Percentiles rank a stretch among this genome's conserved stretches.
phyloP scores from a whole-genome alignment of 73 alveolate genomes.

The Tetrahymena thermophila region DNA sequence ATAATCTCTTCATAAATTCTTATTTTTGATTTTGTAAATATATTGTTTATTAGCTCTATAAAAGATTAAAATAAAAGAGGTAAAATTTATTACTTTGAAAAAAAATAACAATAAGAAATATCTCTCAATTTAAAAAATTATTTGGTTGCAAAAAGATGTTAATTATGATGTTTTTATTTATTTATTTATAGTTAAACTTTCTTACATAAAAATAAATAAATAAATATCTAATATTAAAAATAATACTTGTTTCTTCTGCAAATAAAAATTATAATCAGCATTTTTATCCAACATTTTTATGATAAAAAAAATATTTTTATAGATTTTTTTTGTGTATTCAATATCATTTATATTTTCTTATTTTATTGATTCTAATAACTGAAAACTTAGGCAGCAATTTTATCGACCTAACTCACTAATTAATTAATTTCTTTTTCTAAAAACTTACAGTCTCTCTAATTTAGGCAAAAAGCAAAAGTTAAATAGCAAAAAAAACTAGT shows the following conservation, averaged over 20 bases:
- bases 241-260: background rate
- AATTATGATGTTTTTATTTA: background rate
- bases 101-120: too few relatives aligned
- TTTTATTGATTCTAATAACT: background rate
- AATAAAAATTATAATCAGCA: too few relatives aligned
- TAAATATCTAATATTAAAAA: too few relatives aligned
- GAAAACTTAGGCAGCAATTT: background rate
- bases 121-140: background rate
- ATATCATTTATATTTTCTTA: too few relatives aligned
- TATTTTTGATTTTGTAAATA: background rate
- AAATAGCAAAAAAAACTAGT: too few relatives aligned
- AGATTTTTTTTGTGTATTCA: background rate
- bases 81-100: too few relatives aligned
- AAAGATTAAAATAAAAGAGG: background rate
- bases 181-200: background rate
- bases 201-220: too few relatives aligned
- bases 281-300: background rate
- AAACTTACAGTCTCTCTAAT: too few relatives aligned
- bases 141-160: background rate
- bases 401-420: background rate
- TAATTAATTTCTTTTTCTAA: too few relatives aligned
- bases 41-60: background rate
- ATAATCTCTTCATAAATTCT: background rate
- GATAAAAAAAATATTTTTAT: too few relatives aligned
- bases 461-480: too few relatives aligned